phyloP scores from a whole-genome alignment of 768 basidiomycete genomes.

The Xerocomus potaroensis region DNA sequence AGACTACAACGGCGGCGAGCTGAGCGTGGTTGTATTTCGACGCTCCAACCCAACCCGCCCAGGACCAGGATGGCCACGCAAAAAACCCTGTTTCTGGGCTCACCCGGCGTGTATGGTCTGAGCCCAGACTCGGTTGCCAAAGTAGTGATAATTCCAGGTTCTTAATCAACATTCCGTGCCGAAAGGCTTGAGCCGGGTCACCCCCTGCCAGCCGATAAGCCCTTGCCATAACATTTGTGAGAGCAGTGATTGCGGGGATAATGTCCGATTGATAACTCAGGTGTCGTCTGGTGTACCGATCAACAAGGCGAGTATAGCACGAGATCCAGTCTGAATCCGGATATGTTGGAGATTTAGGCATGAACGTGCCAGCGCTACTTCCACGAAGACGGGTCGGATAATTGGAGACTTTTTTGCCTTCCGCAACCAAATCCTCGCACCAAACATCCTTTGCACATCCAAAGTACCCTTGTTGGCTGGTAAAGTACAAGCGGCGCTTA shows the following conservation, averaged over 20 bases:
- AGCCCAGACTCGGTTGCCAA: not conserved
- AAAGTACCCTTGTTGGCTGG: not conserved
- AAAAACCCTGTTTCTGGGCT: not conserved
- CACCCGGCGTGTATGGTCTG: not conserved
- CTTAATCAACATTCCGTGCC: not conserved
- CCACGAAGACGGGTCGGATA: not conserved
- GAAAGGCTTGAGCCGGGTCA: not conserved
- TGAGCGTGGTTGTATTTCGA: not conserved
- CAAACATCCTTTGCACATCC: not conserved
- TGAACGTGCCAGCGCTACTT: not conserved
- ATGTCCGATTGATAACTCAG: not conserved
- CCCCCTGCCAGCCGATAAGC: not conserved
- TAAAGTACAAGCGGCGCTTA: not conserved
- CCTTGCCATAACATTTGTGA: not conserved
- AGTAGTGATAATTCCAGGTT: not conserved
- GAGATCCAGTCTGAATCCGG: not conserved
- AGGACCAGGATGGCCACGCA: slow-evolving; percentile 3
- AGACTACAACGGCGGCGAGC: not conserved
- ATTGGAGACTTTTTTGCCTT: not conserved
- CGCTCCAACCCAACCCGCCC: slow-evolving; percentile 2
- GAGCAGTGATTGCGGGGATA: not conserved
- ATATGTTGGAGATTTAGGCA: not conserved
- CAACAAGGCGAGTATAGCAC: not conserved
- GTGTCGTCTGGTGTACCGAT: not conserved
- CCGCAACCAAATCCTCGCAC: not conserved